phyloP scores from a whole-genome alignment of 768 basidiomycete species.

The Rubroboletus satanas region DNA sequence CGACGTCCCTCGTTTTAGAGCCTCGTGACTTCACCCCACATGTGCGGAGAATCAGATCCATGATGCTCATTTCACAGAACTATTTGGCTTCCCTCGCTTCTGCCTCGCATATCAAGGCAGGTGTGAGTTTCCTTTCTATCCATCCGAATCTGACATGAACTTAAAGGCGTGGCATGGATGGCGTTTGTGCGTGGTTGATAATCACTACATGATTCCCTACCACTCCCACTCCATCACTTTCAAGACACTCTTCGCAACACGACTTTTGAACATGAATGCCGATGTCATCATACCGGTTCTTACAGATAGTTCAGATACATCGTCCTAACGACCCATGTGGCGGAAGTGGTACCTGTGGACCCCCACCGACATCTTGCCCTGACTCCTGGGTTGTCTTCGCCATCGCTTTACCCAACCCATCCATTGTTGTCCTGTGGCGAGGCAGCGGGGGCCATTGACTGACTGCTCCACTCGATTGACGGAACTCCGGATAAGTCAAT shows the following conservation, averaged over 20 bases:
- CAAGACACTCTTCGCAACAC: neutral
- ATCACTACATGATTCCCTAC: conserved; percentile 8
- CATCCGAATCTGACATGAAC: conserved; percentile 4
- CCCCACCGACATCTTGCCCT: conserved; percentile 9
- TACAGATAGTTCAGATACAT: neutral
- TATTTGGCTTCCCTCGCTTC: conserved; percentile 17
- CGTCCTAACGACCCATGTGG: neutral
- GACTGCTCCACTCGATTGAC: neutral
- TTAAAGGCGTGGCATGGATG: conserved; percentile 11
- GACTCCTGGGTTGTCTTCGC: conserved; percentile 12
- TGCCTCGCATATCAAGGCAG: conserved; percentile 26
- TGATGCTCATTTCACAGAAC: conserved; percentile 18
- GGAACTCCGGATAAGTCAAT: neutral
- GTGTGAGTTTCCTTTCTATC: conserved; percentile 11
- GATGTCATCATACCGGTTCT: neutral
- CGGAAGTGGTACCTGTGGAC: neutral
- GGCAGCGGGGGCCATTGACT: neutral
- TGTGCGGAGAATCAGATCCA: conserved; percentile 28
- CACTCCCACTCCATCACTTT: conserved; percentile 1
- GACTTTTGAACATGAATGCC: neutral
- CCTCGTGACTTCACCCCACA: conserved; percentile 27
- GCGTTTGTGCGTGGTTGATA: conserved; percentile 22
- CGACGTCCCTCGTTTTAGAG: conserved; percentile 11
- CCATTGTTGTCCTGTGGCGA: neutral
- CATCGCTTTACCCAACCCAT: conserved; percentile 10